phyloP scores from a whole-genome alignment of 2,329 filamentous ascomycete genomes.

The Huntiella omanensis region DNA sequence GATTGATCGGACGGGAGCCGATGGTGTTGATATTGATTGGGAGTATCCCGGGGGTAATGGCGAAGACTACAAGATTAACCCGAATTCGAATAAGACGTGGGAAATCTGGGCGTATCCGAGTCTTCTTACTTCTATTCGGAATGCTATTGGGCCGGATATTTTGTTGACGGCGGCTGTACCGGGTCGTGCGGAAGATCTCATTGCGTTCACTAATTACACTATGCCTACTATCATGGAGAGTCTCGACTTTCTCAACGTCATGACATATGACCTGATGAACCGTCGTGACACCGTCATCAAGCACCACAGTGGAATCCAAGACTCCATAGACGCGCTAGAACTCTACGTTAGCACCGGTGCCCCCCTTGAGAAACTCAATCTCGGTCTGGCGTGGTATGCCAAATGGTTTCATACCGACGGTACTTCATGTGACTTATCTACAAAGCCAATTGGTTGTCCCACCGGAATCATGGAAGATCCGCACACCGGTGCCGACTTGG shows the following conservation, averaged over 20 bases:
- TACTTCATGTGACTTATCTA: slow-evolving; percentile 18
- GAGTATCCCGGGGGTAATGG: slow-evolving; percentile 48
- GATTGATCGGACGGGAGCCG: slow-evolving; percentile 41
- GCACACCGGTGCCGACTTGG: slow-evolving; percentile 34
- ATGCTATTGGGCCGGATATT: slow-evolving; percentile 35
- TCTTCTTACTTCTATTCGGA: slow-evolving; percentile 38
- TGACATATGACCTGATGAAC: slow-evolving; percentile 56
- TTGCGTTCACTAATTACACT: slow-evolving; percentile 42
- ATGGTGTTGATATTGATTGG: slow-evolving; percentile 49
- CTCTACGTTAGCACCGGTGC: slow-evolving; percentile 40
- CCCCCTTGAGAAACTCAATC: slow-evolving; percentile 32
- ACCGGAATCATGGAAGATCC: slow-evolving; percentile 39
- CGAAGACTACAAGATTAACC: slow-evolving; percentile 45
- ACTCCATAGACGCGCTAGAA: slow-evolving; percentile 34
- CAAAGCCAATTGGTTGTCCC: slow-evolving; percentile 31
- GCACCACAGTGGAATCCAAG: slow-evolving; percentile 45
- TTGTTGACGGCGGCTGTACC: slow-evolving; percentile 51
- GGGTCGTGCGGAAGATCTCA: slow-evolving; percentile 43
- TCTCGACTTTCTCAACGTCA: slow-evolving; percentile 49
- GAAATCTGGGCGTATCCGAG: slow-evolving; percentile 46
- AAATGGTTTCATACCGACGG: slow-evolving; percentile 41
- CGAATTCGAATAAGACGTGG: slow-evolving; percentile 39
- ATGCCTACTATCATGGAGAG: slow-evolving; percentile 37
- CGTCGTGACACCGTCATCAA: slow-evolving; percentile 43
- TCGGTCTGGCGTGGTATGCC: slow-evolving; percentile 48